These are phyloP conservation scores for Citrus australasica DNA, from an alignment of 345 rosid species.

Conservation along the genomic window DNA sequence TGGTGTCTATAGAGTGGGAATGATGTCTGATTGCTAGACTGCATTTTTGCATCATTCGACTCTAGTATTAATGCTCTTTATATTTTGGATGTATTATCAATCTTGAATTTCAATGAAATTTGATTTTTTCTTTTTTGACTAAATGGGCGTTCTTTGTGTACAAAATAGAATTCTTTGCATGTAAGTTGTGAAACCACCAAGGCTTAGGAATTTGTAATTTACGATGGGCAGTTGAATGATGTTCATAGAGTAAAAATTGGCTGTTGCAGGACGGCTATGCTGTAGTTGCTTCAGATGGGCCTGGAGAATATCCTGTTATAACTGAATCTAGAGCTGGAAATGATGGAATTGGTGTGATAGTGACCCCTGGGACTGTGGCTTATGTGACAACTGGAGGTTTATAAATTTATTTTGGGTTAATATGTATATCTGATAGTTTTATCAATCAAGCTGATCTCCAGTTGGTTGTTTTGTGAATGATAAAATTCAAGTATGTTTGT, in stretches of 20 bases:
- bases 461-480: background rate
- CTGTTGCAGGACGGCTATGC: constrained; percentile 91
- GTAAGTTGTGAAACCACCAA: background rate
- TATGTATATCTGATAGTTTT: background rate
- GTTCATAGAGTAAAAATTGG: background rate
- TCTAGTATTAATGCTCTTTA: background rate
- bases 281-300: constrained; percentile 91
- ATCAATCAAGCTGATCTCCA: background rate
- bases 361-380: constrained; percentile 91
- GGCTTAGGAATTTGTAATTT: background rate
- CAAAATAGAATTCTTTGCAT: background rate
- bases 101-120: background rate
- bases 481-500: background rate
- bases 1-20: background rate
- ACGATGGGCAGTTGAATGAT: background rate
- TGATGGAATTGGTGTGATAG: constrained; percentile 74
- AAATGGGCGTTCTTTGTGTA: background rate
- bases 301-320: constrained; percentile 82
- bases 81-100: background rate
- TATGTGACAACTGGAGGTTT: constrained; percentile 98
- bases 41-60: background rate
- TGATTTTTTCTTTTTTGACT: background rate
- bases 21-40: background rate
- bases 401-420: constrained; percentile 5
- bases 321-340: constrained; percentile 97